Evolutionary conservation across 2,329 filamentous ascomycete species (phyloP), one percentile per base, ranked within the genome.

Genomic region (Exophiala dermatitidis): DNA sequence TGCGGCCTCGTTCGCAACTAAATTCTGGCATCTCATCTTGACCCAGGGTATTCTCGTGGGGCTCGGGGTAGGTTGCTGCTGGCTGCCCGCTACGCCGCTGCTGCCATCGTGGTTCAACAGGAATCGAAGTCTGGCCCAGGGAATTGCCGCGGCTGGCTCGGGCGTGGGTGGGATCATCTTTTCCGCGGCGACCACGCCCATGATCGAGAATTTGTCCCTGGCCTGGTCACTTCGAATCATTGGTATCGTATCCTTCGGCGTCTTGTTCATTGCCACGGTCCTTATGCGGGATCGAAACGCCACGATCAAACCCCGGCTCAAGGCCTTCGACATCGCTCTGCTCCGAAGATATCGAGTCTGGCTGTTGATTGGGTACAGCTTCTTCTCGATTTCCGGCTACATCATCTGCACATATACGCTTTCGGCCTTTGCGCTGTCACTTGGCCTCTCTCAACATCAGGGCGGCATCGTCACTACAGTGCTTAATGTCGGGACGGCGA

Each of bases 351-450:
- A 50, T 12, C 56, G 63, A 19, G 63, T 66, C 2, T 54, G 58
- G 38, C 46, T 66, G 8, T 48, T 67, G 29, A 59, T 65, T 3
- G 46, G 56, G 0, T 77, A 72, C 70, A 69, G 66, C 5, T 75
- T 77, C 50, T 63, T 71, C 26, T 72, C 66, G 49, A 70, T 77
- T 63, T 60, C 77, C 1, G 75, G 75, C 1, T 77, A 77, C 52
- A 72, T 77, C 50, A 66, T 68, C 2, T 58, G 77, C 19, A 61
- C 77, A 1, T 76, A 69, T 58, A 72, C 69, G 4, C 54, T 78
- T n/a, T 70, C 74, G 0, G 71, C 74, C 52, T 78, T 74, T 58
- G 74, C 71, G 1, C 58, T 67, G 6, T 72, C 67, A 6, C 69
- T 76, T 10, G 73, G 73, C 0, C 59, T 78, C 1, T 63, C 62